phyloP scores from a whole-genome alignment of 164 flowering plant genomes.

The Dillenia suffruticosa region DNA sequence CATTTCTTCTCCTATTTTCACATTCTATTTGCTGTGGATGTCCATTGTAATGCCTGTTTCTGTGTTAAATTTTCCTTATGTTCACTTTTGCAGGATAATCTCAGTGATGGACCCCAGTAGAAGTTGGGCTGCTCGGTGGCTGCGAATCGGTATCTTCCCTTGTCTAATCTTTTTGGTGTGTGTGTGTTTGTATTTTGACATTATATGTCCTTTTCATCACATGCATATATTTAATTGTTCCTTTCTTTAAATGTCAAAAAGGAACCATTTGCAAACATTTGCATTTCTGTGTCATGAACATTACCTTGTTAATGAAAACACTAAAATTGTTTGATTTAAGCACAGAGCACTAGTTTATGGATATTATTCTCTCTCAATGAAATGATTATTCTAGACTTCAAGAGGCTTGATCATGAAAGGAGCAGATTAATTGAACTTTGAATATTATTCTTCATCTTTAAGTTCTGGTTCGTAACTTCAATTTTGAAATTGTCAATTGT shows the following conservation, averaged over 20 bases:
- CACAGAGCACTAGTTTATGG: no score
- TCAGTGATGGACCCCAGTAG: slow-evolving; percentile 90
- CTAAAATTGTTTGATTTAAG: no score
- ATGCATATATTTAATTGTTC: no score
- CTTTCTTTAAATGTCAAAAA: not conserved
- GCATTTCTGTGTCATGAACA: not conserved
- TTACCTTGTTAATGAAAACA: no score
- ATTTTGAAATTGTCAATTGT: not conserved
- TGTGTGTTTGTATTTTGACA: not conserved
- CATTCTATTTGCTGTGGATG: no score
- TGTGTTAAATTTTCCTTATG: not conserved
- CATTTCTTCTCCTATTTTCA: no score
- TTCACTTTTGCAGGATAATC: slow-evolving; percentile 51
- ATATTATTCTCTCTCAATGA: no score
- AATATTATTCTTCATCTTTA: not conserved
- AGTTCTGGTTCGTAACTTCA: not conserved
- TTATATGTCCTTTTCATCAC: no score
- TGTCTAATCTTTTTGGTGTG: not conserved
- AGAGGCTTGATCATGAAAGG: no score
- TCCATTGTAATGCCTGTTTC: not conserved
- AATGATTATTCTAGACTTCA: no score
- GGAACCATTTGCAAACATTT: not conserved
- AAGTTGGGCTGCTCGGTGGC: slow-evolving; percentile 99
- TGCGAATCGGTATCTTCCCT: slow-evolving; percentile 65
- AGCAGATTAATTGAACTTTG: not conserved